Evolutionary conservation across 2,329 filamentous ascomycete species (phyloP), one percentile per base, ranked within the genome.

Genomic region (Ophiostoma quercus): DNA sequence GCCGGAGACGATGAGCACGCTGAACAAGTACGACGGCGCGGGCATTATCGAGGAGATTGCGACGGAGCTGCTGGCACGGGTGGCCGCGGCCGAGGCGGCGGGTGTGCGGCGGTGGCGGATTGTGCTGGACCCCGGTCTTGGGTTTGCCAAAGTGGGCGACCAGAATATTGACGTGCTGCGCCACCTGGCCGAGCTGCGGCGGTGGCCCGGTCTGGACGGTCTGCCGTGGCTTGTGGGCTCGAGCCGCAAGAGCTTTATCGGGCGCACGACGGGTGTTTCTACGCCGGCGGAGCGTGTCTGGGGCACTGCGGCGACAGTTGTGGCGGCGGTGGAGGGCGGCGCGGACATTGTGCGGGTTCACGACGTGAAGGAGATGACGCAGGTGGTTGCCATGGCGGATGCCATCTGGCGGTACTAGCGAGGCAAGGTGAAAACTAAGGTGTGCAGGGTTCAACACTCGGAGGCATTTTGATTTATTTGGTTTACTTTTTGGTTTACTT

Each of bases 271-370:
- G 0, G 92, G 90, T 0, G 91, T 93, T 1, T 79, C 85, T 71
- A 86, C 88, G 74, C 87, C 93, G 0, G 84, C 83, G 72, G 86
- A 93, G 74, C 85, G 94, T 72, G 83, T 85, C 9, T 95, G 89
- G 88, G 95, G 95, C 12, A 98, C 95, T 2, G 94, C 93, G 12
- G 92, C 92, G 12, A 92, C 93, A 0, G 91, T 98, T 9, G 90
- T 91, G 2, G 92, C 93, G 7, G 92, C 93, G 65, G 85, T 99
- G 39, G 87, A 90, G 72, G 92, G 92, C 7, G 95, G 95, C 2
- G 94, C 94, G 32, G 94, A 98, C 81, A 88, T 99, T 71, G 89
- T 98, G 65, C 85, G 95, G 68, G 93, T 99, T 60, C 95, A 99
- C 80, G 94, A 98, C 81, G 91, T 94, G 16, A 80, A 83, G 70